Percentiles rank a stretch among this genome's conserved stretches.
Conservation (phyloP, 371 early-diverging fungal genomes). For the Apophysomyces variabilis region DNA sequence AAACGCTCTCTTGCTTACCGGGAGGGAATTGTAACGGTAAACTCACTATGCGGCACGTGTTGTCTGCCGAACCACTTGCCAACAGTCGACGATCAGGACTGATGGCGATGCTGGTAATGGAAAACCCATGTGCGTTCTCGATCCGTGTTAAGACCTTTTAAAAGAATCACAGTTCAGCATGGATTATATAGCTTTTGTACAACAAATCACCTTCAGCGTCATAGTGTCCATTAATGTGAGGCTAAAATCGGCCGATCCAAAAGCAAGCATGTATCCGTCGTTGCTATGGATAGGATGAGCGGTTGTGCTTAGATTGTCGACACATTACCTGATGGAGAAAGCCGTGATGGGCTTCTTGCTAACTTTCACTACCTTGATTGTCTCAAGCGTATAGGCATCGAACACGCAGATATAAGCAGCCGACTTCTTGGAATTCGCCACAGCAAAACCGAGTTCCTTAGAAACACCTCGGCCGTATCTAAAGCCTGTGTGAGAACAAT, state of each 20-base stretch:
- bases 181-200: not conserved
- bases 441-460: constrained; percentile 46
- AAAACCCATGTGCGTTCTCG: constrained; percentile 65
- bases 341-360: constrained; percentile 47
- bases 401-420: constrained; percentile 36
- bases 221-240: constrained; percentile 59
- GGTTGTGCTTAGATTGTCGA: not conserved
- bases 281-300: constrained; percentile 39
- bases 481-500: constrained; percentile 13
- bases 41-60: constrained; percentile 56
- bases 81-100: constrained; percentile 58
- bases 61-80: constrained; percentile 73
- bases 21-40: constrained; percentile 61
- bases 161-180: not conserved
- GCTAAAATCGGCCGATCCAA: constrained; percentile 60
- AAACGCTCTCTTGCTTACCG: constrained; percentile 23
- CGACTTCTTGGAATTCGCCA: constrained; percentile 35
- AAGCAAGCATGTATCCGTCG: constrained; percentile 63
- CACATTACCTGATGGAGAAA: constrained; percentile 30
- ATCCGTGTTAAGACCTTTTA: constrained; percentile 44
- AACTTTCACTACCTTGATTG: constrained; percentile 24
- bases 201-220: constrained; percentile 47
- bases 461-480: constrained; percentile 58
- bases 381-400: constrained; percentile 47
- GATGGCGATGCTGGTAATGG: constrained; percentile 70